Conservation (phyloP, 177 flowering plant genomes). For the Vitis hybrid region DNA sequence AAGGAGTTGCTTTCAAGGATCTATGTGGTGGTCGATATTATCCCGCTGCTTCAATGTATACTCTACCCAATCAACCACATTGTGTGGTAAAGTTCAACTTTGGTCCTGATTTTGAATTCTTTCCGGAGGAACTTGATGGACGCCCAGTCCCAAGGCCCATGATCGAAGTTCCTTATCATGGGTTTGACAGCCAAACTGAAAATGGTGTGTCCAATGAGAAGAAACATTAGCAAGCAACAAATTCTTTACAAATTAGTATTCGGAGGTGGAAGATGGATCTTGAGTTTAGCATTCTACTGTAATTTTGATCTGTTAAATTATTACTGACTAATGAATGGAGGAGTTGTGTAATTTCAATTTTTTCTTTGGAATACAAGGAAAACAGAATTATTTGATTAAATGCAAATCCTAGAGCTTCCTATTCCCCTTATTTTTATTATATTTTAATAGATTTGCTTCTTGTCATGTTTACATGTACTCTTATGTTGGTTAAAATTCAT, state of each 20-base stretch:
- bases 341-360: conserved; percentile 8
- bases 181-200: conserved; percentile 54
- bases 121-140: conserved; percentile 67
- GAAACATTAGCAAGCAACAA: conserved; percentile 28
- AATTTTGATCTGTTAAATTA: conserved; percentile 3
- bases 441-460: no score
- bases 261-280: background rate
- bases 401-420: no score
- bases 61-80: conserved; percentile 85
- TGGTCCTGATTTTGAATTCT: conserved; percentile 89
- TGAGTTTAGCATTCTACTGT: conserved; percentile 14
- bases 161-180: conserved; percentile 88
- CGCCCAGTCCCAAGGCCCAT: conserved; percentile 78
- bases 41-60: conserved; percentile 97
- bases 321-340: conserved; percentile 1
- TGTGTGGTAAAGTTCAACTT: conserved; percentile 92
- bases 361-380: conserved; percentile 4
- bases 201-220: conserved; percentile 57
- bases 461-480: no score
- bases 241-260: background rate
- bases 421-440: no score
- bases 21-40: conserved; percentile 83
- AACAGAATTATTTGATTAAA: background rate
- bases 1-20: conserved; percentile 90
- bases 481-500: no score